Conservation (phyloP, 176 grass and related monocot genomes). For the Eragrostis nindensis region DNA sequence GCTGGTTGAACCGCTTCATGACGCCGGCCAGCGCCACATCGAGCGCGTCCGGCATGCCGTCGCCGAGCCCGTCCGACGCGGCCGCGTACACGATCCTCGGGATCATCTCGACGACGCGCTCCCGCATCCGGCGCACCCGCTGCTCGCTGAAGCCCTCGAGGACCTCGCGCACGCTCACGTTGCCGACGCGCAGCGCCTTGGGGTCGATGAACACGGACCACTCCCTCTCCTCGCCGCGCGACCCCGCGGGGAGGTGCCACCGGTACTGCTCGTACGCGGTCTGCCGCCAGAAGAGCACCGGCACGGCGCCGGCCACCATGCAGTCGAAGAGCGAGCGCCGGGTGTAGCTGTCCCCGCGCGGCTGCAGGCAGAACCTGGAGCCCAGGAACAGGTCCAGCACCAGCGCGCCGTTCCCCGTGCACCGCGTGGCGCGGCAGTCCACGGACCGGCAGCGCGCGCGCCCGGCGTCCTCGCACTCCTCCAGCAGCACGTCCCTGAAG, state of each 20-base stretch:
- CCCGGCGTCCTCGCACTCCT: slow-evolving; percentile 71
- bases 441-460: slow-evolving; percentile 52
- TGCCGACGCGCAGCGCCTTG: slow-evolving; percentile 55
- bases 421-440: slow-evolving; percentile 61
- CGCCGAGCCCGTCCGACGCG: slow-evolving; percentile 55
- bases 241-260: slow-evolving; percentile 59
- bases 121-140: slow-evolving; percentile 63
- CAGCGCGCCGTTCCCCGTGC: slow-evolving; percentile 52
- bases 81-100: slow-evolving; percentile 77
- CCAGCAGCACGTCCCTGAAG: slow-evolving; percentile 65
- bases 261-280: slow-evolving; percentile 83
- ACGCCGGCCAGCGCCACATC: slow-evolving; percentile 68
- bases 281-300: slow-evolving; percentile 82
- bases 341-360: slow-evolving; percentile 91
- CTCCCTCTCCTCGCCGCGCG: slow-evolving; percentile 41
- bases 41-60: slow-evolving; percentile 63
- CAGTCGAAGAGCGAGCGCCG: slow-evolving; percentile 93
- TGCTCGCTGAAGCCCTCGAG: slow-evolving; percentile 65
- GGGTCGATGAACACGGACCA: slow-evolving; percentile 96
- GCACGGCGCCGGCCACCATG: slow-evolving; percentile 86
- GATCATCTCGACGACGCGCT: slow-evolving; percentile 86
- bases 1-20: slow-evolving; percentile 51
- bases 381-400: slow-evolving; percentile 76
- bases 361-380: slow-evolving; percentile 89
- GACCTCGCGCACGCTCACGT: slow-evolving; percentile 54